Evolutionary conservation across 2,329 filamentous ascomycete genomes (phyloP), one percentile per base, ranked within the genome.

Genomic region (Neodidymelliopsis sp.): DNA sequence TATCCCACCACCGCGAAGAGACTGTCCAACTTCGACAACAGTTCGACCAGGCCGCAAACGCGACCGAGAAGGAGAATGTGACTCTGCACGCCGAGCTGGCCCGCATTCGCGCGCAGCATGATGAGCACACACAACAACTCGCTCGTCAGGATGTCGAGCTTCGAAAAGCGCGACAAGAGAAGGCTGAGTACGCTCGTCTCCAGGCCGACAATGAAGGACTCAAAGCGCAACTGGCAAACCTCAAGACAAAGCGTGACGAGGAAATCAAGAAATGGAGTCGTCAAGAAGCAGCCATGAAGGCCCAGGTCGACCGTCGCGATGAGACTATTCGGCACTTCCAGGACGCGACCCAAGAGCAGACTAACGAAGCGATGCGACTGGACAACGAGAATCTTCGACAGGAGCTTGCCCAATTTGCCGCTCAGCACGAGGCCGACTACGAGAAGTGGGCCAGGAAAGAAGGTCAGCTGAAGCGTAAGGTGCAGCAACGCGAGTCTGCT

Each of bases 151-250:
- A 73, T 15, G 49, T 53, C 8, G 68, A 73, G 44, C 58, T 73
- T 24, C 65, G 66, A 3, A 71, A 66, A 36, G 69, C 70, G 15
- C 66, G 65, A 35, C 65, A 68, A 42, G 69, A 72, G 42, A 67
- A 71, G 42, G 67, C 62, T 10, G 72, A 74, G 42, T 70, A 63
- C 43, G 63, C 66, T 4, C 85, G 89, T 18, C 86, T 94, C 63
- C 81, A 81, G 55, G 84, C 82, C 45, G 88, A 93, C 61, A 88
- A 93, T 66, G 82, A 82, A 9, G 75, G 86, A 6, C 76, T 96
- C 39, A 83, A 79, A 53, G 81, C 83, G n/a, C 89, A 94, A 67
- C 84, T 96, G 40, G 83, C 88, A 35, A 86, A 88, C 39, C 78
- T 94, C 8, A 86, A 88, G 62, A 81, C 84, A 36, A 89, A 91